A percentile compares a stretch with the other conserved stretches of the same genome.
Conservation (phyloP, 75 land plant genomes). For the Isoetes taiwanensis region DNA sequence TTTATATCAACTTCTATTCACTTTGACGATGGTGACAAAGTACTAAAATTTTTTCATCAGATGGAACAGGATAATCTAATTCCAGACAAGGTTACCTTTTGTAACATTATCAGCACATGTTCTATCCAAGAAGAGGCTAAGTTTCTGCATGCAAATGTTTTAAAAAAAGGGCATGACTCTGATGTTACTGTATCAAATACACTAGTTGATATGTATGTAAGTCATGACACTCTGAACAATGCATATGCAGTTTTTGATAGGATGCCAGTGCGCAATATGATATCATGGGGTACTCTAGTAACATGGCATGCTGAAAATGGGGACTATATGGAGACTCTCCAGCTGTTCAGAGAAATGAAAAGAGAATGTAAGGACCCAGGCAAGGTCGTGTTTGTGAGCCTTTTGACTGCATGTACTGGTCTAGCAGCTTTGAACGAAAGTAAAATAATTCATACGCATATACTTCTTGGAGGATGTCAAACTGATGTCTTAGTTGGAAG, state of each 20-base stretch:
- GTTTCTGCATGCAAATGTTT: too few relatives aligned
- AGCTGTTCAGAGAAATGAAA: slow-evolving; percentile 8
- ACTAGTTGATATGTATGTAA: too few relatives aligned
- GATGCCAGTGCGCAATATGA: too few relatives aligned
- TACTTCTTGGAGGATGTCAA: slow-evolving; percentile 11
- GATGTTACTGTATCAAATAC: too few relatives aligned
- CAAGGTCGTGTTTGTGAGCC: slow-evolving; percentile 6
- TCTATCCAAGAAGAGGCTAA: too few relatives aligned
- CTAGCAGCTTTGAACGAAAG: slow-evolving; percentile 8
- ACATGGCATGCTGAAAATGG: background rate
- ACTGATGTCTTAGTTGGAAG: slow-evolving; percentile 13
- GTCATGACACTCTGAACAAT: too few relatives aligned
- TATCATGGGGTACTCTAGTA: background rate
- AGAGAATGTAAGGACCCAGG: background rate
- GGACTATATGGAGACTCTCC: background rate
- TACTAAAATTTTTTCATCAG: too few relatives aligned
- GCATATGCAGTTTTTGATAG: too few relatives aligned
- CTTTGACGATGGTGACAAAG: background rate
- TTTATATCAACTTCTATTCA: slow-evolving; percentile 7
- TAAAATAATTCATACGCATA: slow-evolving; percentile 19
- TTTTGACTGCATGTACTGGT: slow-evolving; percentile 9
- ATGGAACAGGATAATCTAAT: too few relatives aligned
- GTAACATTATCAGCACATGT: too few relatives aligned
- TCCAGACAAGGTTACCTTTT: too few relatives aligned
- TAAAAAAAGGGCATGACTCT: too few relatives aligned